These are phyloP conservation scores for Myriosclerotinia duriaeana DNA, from an alignment of 2,329 filamentous ascomycete genomes.

Conservation along the genomic window DNA sequence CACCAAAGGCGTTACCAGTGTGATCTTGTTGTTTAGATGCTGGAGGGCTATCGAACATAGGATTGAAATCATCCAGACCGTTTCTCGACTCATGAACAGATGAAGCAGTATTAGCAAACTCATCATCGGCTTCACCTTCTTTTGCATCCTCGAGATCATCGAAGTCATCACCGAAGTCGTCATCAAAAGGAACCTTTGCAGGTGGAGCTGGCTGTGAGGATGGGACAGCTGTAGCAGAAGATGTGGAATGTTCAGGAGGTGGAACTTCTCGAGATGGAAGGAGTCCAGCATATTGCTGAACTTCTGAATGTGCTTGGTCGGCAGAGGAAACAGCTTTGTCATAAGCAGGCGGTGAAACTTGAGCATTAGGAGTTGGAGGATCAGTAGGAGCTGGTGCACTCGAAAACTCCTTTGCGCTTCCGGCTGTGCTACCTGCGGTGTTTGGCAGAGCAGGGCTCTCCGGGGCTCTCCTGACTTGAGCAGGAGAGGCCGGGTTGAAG, in stretches of 20 bases:
- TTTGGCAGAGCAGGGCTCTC: slow-evolving; percentile 29
- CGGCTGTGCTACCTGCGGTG: slow-evolving; percentile 36
- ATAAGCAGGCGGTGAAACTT: slow-evolving; percentile 59
- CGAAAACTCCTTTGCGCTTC: slow-evolving; percentile 37
- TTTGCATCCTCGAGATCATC: slow-evolving; percentile 82
- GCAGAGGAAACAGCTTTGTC: slow-evolving; percentile 45
- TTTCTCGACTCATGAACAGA: slow-evolving; percentile 56
- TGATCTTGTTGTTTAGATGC: slow-evolving; percentile 38
- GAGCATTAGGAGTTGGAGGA: slow-evolving; percentile 54
- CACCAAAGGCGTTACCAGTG: slow-evolving; percentile 35
- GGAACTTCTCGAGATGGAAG: slow-evolving; percentile 56
- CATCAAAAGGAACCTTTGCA: slow-evolving; percentile 61
- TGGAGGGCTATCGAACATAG: slow-evolving; percentile 69
- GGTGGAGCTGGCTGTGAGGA: slow-evolving; percentile 42
- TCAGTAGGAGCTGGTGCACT: slow-evolving; percentile 39
- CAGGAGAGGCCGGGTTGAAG: slow-evolving; percentile 64
- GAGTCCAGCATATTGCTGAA: slow-evolving; percentile 53
- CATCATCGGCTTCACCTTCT: slow-evolving; percentile 75
- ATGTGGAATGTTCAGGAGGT: slow-evolving; percentile 38
- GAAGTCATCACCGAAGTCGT: slow-evolving; percentile 74
- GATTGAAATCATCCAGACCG: slow-evolving; percentile 75
- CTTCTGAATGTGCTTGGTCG: slow-evolving; percentile 50
- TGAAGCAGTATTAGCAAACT: slow-evolving; percentile 64
- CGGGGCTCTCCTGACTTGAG: slow-evolving; percentile 34
- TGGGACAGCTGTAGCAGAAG: slow-evolving; percentile 33